These are phyloP conservation scores for Paecilomyces sp. DNA, from an alignment of 2,329 filamentous ascomycete species.

Conservation along the genomic window DNA sequence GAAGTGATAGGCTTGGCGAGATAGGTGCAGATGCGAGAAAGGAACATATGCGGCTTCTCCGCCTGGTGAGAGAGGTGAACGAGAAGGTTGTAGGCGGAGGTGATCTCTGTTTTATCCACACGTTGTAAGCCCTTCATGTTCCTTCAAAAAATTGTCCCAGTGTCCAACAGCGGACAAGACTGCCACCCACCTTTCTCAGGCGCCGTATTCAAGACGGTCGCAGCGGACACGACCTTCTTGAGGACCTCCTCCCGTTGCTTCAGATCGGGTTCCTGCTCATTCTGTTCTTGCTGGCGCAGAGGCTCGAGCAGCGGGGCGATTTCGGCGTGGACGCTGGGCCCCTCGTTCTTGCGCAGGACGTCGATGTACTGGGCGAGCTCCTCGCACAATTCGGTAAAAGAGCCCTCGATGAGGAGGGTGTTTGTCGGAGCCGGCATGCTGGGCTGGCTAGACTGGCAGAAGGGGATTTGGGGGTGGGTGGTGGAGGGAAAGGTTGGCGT, in stretches of 20 bases:
- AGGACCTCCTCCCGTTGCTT: constrained; percentile 74
- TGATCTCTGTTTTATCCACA: constrained; percentile 59
- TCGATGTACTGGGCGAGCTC: constrained; percentile 96
- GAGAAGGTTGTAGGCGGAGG: constrained; percentile 92
- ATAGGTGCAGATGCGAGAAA: constrained; percentile 82
- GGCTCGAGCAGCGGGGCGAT: constrained; percentile 61
- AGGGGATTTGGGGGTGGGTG: neutral
- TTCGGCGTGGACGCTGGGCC: constrained; percentile 51
- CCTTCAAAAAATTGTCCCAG: constrained; percentile 1
- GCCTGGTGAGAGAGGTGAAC: constrained; percentile 88
- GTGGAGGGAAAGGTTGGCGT: constrained; percentile 16
- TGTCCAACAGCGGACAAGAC: neutral
- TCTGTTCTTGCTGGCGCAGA: constrained; percentile 47
- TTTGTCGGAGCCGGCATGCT: constrained; percentile 55
- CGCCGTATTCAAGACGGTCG: constrained; percentile 68
- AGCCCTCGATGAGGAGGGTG: constrained; percentile 74
- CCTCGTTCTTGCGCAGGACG: constrained; percentile 63
- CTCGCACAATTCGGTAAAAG: constrained; percentile 83
- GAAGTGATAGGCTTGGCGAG: constrained; percentile 80
- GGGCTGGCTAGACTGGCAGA: constrained; percentile 4
- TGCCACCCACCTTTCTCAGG: constrained; percentile 70
- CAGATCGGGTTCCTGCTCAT: constrained; percentile 45
- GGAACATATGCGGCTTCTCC: constrained; percentile 74
- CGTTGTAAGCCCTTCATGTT: constrained; percentile 2
- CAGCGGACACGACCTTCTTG: constrained; percentile 79